These are phyloP conservation scores for Spinellus fusiger DNA, from an alignment of 192 early-diverging fungal genomes.

Conservation along the genomic window DNA sequence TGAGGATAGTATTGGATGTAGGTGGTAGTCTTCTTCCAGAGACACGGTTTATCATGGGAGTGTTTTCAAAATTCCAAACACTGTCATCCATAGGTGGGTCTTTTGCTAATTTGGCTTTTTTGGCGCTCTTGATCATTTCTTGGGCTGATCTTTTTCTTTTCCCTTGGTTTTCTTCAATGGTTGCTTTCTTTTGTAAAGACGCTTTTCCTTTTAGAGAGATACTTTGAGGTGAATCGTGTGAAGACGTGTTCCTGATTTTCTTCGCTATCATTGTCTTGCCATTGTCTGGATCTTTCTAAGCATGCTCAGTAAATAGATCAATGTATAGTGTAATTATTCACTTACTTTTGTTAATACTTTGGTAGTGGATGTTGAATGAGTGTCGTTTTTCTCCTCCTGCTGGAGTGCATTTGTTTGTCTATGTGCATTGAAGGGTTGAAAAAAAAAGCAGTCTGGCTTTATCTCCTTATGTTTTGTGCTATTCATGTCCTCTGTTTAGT, in stretches of 20 bases:
- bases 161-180: neutral
- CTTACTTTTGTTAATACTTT: too few relatives aligned
- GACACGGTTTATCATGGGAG: neutral
- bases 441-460: slow-evolving; percentile 1
- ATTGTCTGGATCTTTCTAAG: too few relatives aligned
- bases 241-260: too few relatives aligned
- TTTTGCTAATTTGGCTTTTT: neutral
- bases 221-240: too few relatives aligned
- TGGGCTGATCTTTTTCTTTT: neutral
- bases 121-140: neutral
- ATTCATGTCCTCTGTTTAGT: neutral
- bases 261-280: too few relatives aligned
- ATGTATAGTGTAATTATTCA: too few relatives aligned
- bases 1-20: neutral
- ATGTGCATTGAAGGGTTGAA: neutral
- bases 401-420: too few relatives aligned
- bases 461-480: neutral
- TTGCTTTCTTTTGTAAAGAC: neutral
- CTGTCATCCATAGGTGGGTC: neutral
- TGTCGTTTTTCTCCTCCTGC: neutral
- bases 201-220: too few relatives aligned
- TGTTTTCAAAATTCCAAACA: neutral
- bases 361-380: neutral
- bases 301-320: too few relatives aligned
- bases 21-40: neutral